Base-by-base conservation (phyloP, 208 protist species). In the Leishmania martiniquensis region DNA sequence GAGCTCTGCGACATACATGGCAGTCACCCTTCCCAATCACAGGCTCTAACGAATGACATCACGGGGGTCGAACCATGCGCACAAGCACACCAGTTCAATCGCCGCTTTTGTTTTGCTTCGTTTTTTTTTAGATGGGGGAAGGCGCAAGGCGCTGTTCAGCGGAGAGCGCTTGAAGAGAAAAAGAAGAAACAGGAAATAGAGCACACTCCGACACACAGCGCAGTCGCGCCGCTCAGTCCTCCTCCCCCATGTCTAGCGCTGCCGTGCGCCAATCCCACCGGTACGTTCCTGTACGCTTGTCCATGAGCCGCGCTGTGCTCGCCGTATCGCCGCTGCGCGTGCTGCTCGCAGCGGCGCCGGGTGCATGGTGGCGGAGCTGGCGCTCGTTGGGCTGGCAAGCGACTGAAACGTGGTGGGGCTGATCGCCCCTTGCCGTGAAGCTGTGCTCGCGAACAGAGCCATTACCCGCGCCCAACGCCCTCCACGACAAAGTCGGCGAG, bases 181-280 rank as follows among this genome's bases (percentile, higher is more conserved):
- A 6, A 22, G 34, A 29, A 4, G 7, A 10, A 13, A 15, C 5
- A 44, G 17, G 39, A 6, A 49, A 49, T 17, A 29, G 4, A 34
- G 10, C 6, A 44, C 20, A n/a, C n/a, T n/a, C n/a, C n/a, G 9
- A 4, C 39, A 25, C 63, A 32, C 63, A 68, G 44, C 63, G 22
- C 13, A 29, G 63, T 17, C 34, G 63, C 39, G 7, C 67, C 34
- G n/a, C 45, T 74, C 69, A 83, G 49, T 83, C 82, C 32, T 91
- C 88, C 2, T 83, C 81, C 17, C 72, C 76, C 29, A 85, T 71
- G 32, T 89, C 81, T 7, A 83, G 49, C 45, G 45, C 62, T 25
- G 70, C 77, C 57, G 75, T 84, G 39, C 79, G 82, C 88, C 88
- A 92, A 71, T 88, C 86, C 85, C 85, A 90, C 6, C 80, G 76